These are phyloP conservation scores for Rhodomyrtus psidioides DNA, from an alignment of 441 rosid species.

Conservation along the genomic window DNA sequence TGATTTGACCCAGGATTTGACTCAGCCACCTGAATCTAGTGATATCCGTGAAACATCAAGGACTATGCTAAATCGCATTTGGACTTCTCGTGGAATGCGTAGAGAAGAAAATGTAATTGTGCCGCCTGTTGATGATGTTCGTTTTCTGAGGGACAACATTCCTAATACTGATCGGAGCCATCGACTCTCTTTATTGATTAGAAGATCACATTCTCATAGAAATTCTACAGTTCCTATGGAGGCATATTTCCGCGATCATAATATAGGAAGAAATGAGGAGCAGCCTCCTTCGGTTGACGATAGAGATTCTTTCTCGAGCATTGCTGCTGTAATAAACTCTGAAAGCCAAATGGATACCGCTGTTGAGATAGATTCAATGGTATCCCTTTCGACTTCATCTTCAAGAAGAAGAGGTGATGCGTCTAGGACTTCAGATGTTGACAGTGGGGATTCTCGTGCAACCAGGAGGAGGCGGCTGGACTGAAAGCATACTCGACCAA, in stretches of 20 bases:
- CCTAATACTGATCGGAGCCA: neutral
- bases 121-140: neutral
- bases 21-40: conserved; percentile 19
- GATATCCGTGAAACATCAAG: neutral
- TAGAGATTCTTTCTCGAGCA: conserved; percentile 22
- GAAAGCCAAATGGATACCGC: conserved; percentile 11
- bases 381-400: conserved; percentile 17
- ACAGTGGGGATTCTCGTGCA: conserved; percentile 25
- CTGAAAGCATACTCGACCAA: neutral
- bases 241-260: conserved; percentile 19
- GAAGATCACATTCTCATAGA: neutral
- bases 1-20: conserved; percentile 19
- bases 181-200: neutral
- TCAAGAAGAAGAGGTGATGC: conserved; percentile 31
- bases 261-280: conserved; percentile 20
- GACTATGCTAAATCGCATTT: neutral
- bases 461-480: conserved; percentile 36
- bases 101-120: neutral
- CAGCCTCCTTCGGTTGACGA: conserved; percentile 17
- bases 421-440: conserved; percentile 18
- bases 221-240: conserved; percentile 25
- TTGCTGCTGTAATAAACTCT: conserved; percentile 8
- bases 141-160: neutral
- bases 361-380: conserved; percentile 6
- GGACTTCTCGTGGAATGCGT: neutral